phyloP scores from a whole-genome alignment of 768 basidiomycete species.

The Coprinellus aureogranulatus region DNA sequence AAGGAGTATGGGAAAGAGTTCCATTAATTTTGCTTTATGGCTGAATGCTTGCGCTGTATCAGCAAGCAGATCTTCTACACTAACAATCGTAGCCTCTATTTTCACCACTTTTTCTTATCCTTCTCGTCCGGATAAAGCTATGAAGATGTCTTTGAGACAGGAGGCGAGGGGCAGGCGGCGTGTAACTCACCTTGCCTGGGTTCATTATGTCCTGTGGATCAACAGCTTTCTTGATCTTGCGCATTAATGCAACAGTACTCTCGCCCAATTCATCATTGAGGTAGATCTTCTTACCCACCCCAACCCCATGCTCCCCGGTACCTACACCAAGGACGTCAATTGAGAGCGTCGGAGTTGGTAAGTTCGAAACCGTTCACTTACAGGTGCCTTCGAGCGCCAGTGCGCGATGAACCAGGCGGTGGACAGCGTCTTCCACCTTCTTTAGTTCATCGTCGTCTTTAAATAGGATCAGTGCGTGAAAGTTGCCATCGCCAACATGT shows the following conservation, averaged over 20 bases:
- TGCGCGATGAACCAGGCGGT: constrained; percentile 70
- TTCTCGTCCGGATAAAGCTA: constrained; percentile 35
- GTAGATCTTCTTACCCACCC: constrained; percentile 83
- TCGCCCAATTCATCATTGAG: constrained; percentile 79
- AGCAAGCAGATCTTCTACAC: neutral
- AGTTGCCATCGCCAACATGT: constrained; percentile 75
- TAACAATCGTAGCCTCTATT: neutral
- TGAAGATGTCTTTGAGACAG: neutral
- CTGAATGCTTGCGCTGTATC: neutral
- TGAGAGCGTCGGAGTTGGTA: neutral
- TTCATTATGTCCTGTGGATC: constrained; percentile 84
- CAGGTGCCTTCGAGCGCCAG: constrained; percentile 76
- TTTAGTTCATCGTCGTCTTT: constrained; percentile 56
- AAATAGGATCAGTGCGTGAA: constrained; percentile 58
- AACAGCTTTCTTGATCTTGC: constrained; percentile 72
- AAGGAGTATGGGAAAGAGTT: constrained; percentile 20
- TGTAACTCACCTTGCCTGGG: constrained; percentile 63
- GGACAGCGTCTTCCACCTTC: constrained; percentile 56
- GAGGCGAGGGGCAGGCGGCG: neutral
- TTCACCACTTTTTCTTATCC: constrained; percentile 2
- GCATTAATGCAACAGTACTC: constrained; percentile 83
- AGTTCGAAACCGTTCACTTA: constrained; percentile 27
- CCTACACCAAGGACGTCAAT: constrained; percentile 40
- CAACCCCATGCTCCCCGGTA: constrained; percentile 87
- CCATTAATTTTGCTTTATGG: neutral